Evolutionary conservation across 1,284 basidiomycete genomes (phyloP).

Genomic region (Pulveroboletus ridleyi): DNA sequence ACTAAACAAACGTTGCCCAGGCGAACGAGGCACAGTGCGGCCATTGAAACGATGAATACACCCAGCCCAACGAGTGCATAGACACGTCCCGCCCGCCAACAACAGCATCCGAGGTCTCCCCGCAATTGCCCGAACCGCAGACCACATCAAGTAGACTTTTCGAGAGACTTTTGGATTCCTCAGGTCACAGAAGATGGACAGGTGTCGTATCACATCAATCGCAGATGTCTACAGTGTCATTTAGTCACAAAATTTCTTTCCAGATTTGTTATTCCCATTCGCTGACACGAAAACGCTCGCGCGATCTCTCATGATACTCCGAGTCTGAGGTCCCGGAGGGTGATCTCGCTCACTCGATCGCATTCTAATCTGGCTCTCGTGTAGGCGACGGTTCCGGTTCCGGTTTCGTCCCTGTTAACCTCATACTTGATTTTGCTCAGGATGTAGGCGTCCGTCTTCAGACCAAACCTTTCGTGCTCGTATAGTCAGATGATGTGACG

Average conservation of each 20-base stretch:
- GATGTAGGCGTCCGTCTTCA: neutral
- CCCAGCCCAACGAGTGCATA: conserved; percentile 32
- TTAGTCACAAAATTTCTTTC: neutral
- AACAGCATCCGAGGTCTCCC: conserved; percentile 38
- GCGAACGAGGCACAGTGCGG: conserved; percentile 61
- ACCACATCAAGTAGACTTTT: conserved; percentile 11
- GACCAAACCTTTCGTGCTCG: conserved; percentile 1
- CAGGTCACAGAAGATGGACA: conserved; percentile 39
- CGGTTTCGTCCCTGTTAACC: conserved; percentile 14
- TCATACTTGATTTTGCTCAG: neutral
- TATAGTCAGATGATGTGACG: neutral
- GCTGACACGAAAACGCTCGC: conserved; percentile 35
- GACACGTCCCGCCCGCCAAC: conserved; percentile 11
- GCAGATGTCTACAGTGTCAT: neutral
- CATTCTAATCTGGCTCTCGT: conserved; percentile 23
- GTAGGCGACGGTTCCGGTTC: conserved; percentile 15
- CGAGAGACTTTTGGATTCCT: conserved; percentile 39
- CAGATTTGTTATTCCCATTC: conserved; percentile 41
- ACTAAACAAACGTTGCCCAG: conserved; percentile 36
- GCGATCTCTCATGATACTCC: conserved; percentile 36
- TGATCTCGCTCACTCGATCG: conserved; percentile 23
- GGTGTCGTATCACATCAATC: conserved; percentile 22
- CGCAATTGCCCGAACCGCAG: conserved; percentile 28
- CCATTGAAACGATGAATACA: conserved; percentile 64
- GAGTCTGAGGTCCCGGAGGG: conserved; percentile 30